These are phyloP conservation scores for Jaltomata sinuosa DNA, from an alignment of 257 asterid genomes.

Conservation along the genomic window DNA sequence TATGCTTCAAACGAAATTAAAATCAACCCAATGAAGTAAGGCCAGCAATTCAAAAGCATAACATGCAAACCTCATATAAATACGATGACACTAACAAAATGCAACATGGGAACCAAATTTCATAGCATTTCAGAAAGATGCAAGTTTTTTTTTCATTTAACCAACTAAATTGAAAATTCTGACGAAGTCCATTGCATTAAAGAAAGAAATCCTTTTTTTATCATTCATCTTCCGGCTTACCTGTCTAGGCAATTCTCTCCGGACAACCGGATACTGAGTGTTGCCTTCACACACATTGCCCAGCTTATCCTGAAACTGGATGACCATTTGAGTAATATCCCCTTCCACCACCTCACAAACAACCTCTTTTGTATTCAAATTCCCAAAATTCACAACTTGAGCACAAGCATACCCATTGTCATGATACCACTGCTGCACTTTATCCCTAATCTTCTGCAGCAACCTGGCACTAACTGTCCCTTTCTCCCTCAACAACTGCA, in stretches of 20 bases:
- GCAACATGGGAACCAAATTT: neutral
- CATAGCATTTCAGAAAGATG: neutral
- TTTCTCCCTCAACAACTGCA: constrained; percentile 57
- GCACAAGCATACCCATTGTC: constrained; percentile 93
- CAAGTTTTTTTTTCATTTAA: neutral
- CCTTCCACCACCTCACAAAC: constrained; percentile 99
- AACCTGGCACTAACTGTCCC: constrained; percentile 85
- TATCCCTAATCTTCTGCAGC: constrained; percentile 91
- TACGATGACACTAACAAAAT: neutral
- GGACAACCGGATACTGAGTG: constrained; percentile 67
- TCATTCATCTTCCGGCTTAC: constrained; percentile 14
- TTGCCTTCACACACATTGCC: constrained; percentile 93
- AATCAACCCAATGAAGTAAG: neutral
- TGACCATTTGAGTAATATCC: constrained; percentile 74
- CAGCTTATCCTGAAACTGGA: constrained; percentile 95
- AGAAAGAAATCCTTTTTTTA: neutral
- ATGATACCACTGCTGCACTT: constrained; percentile 94
- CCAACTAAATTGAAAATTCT: neutral
- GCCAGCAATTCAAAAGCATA: neutral
- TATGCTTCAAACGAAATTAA: neutral
- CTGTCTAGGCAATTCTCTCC: constrained; percentile 84
- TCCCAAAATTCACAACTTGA: constrained; percentile 92
- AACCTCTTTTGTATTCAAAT: constrained; percentile 83
- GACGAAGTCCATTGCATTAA: neutral
- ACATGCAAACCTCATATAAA: neutral